phyloP scores from a whole-genome alignment of 2,329 filamentous ascomycete genomes.

The Aspergillus sp. region DNA sequence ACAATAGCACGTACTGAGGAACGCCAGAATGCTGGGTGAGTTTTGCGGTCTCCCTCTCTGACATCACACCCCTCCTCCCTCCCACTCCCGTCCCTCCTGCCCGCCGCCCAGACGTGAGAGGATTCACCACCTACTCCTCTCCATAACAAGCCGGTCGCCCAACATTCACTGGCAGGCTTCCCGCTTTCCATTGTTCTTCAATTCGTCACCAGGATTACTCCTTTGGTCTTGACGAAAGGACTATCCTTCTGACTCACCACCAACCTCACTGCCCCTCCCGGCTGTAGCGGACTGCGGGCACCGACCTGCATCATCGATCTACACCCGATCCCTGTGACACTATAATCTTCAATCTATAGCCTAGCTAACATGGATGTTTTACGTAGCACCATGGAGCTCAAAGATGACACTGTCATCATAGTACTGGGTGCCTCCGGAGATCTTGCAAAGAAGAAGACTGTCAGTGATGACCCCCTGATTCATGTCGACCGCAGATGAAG shows the following conservation, averaged over 20 bases:
- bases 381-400: constrained; percentile 83
- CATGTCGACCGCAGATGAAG: background rate
- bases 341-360: constrained; percentile 3
- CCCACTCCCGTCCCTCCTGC: constrained; percentile 21
- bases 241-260: background rate
- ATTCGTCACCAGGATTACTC: background rate
- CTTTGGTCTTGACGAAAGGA: background rate
- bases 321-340: constrained; percentile 11
- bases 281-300: constrained; percentile 4
- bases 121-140: constrained; percentile 8
- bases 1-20: constrained; percentile 54
- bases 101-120: constrained; percentile 1
- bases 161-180: background rate
- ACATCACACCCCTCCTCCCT: constrained; percentile 38
- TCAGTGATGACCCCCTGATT: constrained; percentile 49
- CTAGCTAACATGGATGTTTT: constrained; percentile 42
- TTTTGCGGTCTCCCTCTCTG: constrained; percentile 35
- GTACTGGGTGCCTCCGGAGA: constrained; percentile 97
- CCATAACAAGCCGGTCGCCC: constrained; percentile 8
- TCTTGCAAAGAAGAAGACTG: constrained; percentile 99
- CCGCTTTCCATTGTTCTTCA: background rate
- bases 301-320: constrained; percentile 8
- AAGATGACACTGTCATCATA: constrained; percentile 96
- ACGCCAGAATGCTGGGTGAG: constrained; percentile 55
- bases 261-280: background rate